phyloP scores from a whole-genome alignment of 2,329 filamentous ascomycete genomes.

The Trichoderma sp. region DNA sequence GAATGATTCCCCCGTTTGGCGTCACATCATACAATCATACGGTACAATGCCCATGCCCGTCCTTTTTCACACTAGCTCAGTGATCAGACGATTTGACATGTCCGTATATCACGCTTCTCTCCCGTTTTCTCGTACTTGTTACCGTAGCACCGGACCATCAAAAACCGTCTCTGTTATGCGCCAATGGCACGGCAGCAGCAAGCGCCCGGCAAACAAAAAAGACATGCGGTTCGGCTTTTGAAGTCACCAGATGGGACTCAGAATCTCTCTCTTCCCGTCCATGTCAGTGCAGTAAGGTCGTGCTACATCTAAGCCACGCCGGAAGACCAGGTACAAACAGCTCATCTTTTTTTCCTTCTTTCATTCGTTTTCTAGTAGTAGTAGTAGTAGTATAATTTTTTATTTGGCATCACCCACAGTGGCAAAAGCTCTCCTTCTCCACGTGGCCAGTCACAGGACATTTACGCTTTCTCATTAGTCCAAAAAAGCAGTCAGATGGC shows the following conservation, averaged over 20 bases:
- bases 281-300: neutral
- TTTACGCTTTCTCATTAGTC: neutral
- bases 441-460: constrained; percentile 21
- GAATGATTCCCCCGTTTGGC: neutral
- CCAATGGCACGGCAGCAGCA: constrained; percentile 11
- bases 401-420: neutral
- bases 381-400: too few species aligned
- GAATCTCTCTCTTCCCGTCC: neutral
- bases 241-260: neutral
- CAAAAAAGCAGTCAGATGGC: constrained; percentile 6
- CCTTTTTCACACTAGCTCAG: neutral
- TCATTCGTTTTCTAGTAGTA: too few species aligned
- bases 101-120: neutral
- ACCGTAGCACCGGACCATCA: too few species aligned
- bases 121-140: neutral
- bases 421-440: constrained; percentile 19
- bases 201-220: neutral
- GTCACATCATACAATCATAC: constrained; percentile 1
- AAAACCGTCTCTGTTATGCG: neutral
- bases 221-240: neutral
- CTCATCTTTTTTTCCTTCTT: neutral
- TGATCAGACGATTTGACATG: constrained; percentile 1
- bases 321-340: neutral
- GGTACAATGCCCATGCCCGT: neutral
- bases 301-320: neutral